Base-by-base conservation (phyloP, 1,284 basidiomycete species). In the Austroboletus niveus region DNA sequence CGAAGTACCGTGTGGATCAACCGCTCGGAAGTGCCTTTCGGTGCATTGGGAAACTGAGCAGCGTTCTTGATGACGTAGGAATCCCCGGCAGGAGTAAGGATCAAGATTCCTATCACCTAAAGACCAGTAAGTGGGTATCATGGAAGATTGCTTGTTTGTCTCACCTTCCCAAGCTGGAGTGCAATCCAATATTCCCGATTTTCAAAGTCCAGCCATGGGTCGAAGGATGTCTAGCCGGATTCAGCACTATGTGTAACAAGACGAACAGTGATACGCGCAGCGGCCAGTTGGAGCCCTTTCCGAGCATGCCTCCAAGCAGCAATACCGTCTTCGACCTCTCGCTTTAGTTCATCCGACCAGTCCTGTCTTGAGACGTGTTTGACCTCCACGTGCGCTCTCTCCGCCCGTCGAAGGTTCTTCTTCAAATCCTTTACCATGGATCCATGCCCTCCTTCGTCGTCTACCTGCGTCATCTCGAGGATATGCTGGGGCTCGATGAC, bases 41-140 rank as follows among this genome's bases (percentile, higher is more conserved):
- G 76, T 3, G 75, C 72, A 38, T 69, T 57, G 3, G 75, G 75
- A 59, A 79, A 78, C 22, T 73, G 72, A 29, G 69, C 65, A 8
- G 71, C 70, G 43, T 78, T 78, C 60, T 79, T 78, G 54, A 77
- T 76, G 49, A 75, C 72, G 61, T 74, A 77, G 32, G 71, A 62
- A 36, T 59, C 59, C 29, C 69, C 68, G 15, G 74, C 71, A 0
- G 69, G 73, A 5, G 76, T 70, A 24, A 78, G 66, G 45, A 78
- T 72, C 51, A 77, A 68, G 30, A 78, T 50, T 8, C 75, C 72
- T 7, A 78, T 63, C 27, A 69, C 57, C 69, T 73, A 38, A n/a
- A 29, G 4, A 11, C 5, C 5, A 10, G 10, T 50, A 6, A 53
- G 17, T 31, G 9, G 11, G 30, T 10, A 5, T 4, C 3, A 7